Evolutionary conservation across 2,329 filamentous ascomycete species (phyloP), one percentile per base, ranked within the genome.

Genomic region (Rhexocercosporidium sp.): DNA sequence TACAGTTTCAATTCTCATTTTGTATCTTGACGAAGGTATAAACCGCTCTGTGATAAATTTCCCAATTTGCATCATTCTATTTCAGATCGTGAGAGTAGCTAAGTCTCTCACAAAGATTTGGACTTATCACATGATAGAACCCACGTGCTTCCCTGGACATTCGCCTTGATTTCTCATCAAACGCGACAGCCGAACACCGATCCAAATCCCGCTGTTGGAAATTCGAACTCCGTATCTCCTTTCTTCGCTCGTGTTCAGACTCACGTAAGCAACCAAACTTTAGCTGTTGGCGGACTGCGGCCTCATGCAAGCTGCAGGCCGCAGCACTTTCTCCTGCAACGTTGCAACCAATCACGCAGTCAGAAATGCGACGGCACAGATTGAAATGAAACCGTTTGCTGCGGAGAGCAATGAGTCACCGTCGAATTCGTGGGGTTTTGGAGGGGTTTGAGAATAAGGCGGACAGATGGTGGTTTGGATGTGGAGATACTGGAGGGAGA

Each of bases 271-370:
- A 37, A 31, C n/a, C 25, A 34, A 61, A 34, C 29, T 18, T 37
- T 37, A 11, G 34, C 34, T 37, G 34, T 25, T 44, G 57, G 39
- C 37, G 27, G 18, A 27, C 27, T 53, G 49, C 53, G 53, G 53
- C 31, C 29, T 37, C 53, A 61, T 51, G 44, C 59, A 61, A 25
- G 59, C 20, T 25, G 39, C 31, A 61, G 27, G 44, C 44, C 59
- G 59, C 59, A 61, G 59, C 59, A 49, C 25, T 37, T 25, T 61
- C 27, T 61, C 25, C 29, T 49, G 59, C 41, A 37, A 51, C 44
- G 29, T 37, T 22, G 44, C 11, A 25, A 49, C 59, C 59, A 61
- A 61, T 47, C 59, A 37, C 18, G 31, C 16, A 22, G 9, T 37
- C 41, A 16, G 29, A 51, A 61, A 51, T 18, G 25, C 59, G 27